Conservation (phyloP, 2,329 filamentous ascomycete species). For the Xylariaceae sp. region DNA sequence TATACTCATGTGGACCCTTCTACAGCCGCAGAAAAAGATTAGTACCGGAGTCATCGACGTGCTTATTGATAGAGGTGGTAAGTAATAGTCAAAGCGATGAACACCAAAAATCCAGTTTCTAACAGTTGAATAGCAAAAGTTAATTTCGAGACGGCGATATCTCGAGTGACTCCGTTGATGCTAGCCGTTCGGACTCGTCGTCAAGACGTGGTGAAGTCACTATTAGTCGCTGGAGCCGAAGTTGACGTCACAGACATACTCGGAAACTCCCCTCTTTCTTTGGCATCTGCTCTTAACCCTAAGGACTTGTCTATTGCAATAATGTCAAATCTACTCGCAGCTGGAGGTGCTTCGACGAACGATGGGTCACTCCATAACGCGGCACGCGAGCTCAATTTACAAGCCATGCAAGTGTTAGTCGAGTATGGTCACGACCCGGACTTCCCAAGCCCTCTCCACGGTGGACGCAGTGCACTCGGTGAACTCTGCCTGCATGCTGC, state of each 20-base stretch:
- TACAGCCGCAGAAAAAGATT: constrained; percentile 60
- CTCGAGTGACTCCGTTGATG: constrained; percentile 55
- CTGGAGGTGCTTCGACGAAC: constrained; percentile 54
- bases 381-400: constrained; percentile 54
- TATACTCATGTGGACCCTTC: constrained; percentile 57
- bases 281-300: constrained; percentile 54
- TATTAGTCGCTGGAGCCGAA: constrained; percentile 57
- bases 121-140: constrained; percentile 44
- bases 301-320: constrained; percentile 51
- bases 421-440: constrained; percentile 59
- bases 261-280: constrained; percentile 56
- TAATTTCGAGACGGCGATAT: constrained; percentile 49
- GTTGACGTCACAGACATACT: constrained; percentile 54
- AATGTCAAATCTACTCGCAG: constrained; percentile 51
- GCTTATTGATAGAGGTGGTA: constrained; percentile 45
- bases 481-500: constrained; percentile 59
- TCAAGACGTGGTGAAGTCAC: constrained; percentile 52
- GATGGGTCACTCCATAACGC: constrained; percentile 67
- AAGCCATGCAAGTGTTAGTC: constrained; percentile 53
- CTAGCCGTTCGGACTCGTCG: constrained; percentile 54
- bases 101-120: neutral
- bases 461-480: constrained; percentile 59
- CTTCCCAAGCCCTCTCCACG: constrained; percentile 60
- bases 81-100: constrained; percentile 8
- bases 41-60: constrained; percentile 55